Evolutionary conservation across 139 green algal genomes (phyloP).

Genomic region (Micractinium sp.): DNA sequence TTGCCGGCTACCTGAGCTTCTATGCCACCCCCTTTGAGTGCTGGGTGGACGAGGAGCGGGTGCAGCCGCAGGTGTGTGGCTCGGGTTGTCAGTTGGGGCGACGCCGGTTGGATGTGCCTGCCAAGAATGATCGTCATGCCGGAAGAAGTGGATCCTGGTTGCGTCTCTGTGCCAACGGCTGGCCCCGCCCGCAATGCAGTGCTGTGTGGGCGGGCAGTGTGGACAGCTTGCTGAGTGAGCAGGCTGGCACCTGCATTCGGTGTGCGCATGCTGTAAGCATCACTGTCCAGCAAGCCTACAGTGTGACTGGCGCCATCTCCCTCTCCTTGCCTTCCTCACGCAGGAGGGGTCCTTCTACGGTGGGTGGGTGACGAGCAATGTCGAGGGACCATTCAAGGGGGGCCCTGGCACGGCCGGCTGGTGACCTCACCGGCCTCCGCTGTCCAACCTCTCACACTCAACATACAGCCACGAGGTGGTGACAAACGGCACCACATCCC

Average conservation of each 20-base stretch:
- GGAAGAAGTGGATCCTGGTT: too few relatives aligned
- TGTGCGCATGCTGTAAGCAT: too few relatives aligned
- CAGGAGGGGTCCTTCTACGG: conserved; percentile 63
- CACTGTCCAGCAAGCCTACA: too few relatives aligned
- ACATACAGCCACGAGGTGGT: too few relatives aligned
- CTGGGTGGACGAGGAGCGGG: conserved; percentile 52
- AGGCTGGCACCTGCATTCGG: background rate
- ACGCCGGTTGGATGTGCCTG: too few relatives aligned
- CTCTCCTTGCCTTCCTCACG: background rate
- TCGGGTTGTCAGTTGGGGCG: too few relatives aligned
- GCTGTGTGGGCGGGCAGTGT: background rate
- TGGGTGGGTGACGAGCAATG: conserved; percentile 56
- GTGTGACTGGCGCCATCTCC: too few relatives aligned
- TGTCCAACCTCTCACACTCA: too few relatives aligned
- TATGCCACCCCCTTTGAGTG: conserved; percentile 55
- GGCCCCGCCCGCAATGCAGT: background rate
- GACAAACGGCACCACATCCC: too few relatives aligned
- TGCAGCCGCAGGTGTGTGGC: conserved; percentile 27
- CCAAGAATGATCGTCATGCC: too few relatives aligned
- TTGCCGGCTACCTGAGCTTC: conserved; percentile 49
- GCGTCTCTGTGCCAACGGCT: too few relatives aligned
- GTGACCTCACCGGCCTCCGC: conserved; percentile 13
- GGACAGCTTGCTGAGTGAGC: background rate
- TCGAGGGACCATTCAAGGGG: conserved; percentile 60
- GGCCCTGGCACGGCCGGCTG: conserved; percentile 48